Evolutionary conservation across 768 basidiomycete species (phyloP), one percentile per base, ranked within the genome.

Genomic region (Tulasnella sp.): DNA sequence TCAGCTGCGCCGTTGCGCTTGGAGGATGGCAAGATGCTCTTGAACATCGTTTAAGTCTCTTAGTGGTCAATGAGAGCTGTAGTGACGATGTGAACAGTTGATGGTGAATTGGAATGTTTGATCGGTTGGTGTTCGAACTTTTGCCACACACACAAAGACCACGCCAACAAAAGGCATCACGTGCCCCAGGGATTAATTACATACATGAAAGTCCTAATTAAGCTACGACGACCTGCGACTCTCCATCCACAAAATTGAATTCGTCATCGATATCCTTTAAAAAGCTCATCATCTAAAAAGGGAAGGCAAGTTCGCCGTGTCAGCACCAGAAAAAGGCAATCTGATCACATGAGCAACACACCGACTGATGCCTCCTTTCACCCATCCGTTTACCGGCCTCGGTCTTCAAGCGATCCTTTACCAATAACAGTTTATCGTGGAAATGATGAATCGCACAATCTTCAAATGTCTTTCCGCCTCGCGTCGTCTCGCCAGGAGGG

Each of bases 381-480:
- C 85, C 88, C 63, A 88, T 65, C 50, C 62, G 60, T 60, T 73
- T 79, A 3, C 85, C 90, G 2, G 72, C 71, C 7, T 69, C 73
- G 0, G 89, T 93, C 68, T 91, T 92, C 55, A 92, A 75, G 55
- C 76, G 69, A 40, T 76, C 77, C 34, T 68, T 71, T 52, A 93
- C 83, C 50, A 77, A 74, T 24, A 92, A 63, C 29, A 93, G 71
- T 64, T 92, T 93, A 58, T 89, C 85, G 57, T 88, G 67, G 61
- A 92, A 93, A 61, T 93, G 90, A 52, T 77, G 74, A 24, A 90
- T 77, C 4, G 85, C 79, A 0, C 79, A 78, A 58, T 12, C 53
- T 15, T 35, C 25, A 10, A 19, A 19, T n/a, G 53, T 31, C 24
- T 48, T 27, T 28, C 39, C 25, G n/a, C 24, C 24, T 19, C 29